phyloP scores from a whole-genome alignment of 768 basidiomycete species.

The Panaeolus cyanescens region DNA sequence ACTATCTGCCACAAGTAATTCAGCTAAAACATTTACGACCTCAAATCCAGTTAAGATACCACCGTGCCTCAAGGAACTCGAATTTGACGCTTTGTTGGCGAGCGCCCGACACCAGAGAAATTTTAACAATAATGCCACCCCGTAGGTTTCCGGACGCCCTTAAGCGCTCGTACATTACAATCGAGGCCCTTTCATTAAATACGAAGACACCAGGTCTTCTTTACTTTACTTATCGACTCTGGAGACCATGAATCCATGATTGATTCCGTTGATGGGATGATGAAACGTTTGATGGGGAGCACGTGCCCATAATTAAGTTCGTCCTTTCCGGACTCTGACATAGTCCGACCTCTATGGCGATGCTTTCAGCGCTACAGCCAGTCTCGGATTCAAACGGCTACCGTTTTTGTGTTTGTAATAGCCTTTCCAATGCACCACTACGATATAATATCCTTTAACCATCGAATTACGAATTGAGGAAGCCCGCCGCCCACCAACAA shows the following conservation, averaged over 20 bases:
- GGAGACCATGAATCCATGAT: background rate
- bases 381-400: background rate
- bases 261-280: background rate
- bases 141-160: too few species aligned
- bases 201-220: too few species aligned
- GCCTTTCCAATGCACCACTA: background rate
- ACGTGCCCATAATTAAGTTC: background rate
- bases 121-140: too few species aligned
- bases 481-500: constrained; percentile 7
- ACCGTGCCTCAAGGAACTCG: too few species aligned
- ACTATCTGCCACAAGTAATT: too few species aligned
- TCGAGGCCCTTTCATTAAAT: too few species aligned
- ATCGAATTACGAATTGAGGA: constrained; percentile 2
- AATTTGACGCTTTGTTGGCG: too few species aligned
- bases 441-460: background rate
- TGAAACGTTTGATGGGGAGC: background rate
- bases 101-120: too few species aligned
- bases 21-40: too few species aligned
- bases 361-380: constrained; percentile 1
- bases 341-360: background rate
- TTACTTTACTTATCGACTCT: background rate
- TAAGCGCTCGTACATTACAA: too few species aligned
- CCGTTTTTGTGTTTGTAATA: background rate
- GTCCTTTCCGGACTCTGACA: background rate
- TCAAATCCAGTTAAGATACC: too few species aligned